Conservation (phyloP, 208 protist genomes). For the Phytomonas francai region DNA sequence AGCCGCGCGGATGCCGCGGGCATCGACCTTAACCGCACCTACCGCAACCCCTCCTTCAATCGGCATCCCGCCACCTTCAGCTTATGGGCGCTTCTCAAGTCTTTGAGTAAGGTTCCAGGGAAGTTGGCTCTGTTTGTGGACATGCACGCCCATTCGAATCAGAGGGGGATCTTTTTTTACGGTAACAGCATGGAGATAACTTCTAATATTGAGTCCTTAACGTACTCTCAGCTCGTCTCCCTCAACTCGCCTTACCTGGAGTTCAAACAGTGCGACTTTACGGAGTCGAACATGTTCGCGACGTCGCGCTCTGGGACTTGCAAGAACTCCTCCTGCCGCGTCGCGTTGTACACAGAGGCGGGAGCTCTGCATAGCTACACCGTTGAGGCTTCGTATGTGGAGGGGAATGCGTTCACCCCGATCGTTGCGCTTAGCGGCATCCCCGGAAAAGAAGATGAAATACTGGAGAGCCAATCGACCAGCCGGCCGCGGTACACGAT, state of each 20-base stretch:
- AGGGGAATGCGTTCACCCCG: constrained; percentile 46
- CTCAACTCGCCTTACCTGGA: constrained; percentile 90
- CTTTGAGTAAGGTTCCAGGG: constrained; percentile 23
- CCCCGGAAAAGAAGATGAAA: neutral
- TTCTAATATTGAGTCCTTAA: constrained; percentile 70
- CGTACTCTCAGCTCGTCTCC: constrained; percentile 84
- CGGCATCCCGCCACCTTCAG: constrained; percentile 78
- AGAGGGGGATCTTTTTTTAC: constrained; percentile 91
- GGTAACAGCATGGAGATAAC: constrained; percentile 78
- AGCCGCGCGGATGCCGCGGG: constrained; percentile 89
- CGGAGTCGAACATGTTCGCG: constrained; percentile 87
- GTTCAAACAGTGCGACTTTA: constrained; percentile 89
- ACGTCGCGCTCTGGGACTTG: constrained; percentile 80
- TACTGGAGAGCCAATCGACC: neutral
- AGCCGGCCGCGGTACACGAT: neutral
- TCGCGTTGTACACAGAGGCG: constrained; percentile 71
- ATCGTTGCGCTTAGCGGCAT: constrained; percentile 20
- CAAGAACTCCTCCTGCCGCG: constrained; percentile 87
- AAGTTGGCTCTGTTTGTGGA: constrained; percentile 83
- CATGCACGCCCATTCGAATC: constrained; percentile 93
- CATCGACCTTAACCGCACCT: constrained; percentile 92
- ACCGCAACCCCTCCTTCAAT: constrained; percentile 55
- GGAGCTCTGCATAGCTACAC: constrained; percentile 85
- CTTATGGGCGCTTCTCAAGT: constrained; percentile 42
- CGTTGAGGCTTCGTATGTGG: constrained; percentile 88